A percentile compares a stretch with the other conserved stretches of the same genome.
These are phyloP conservation scores for Candida tropicalis DNA, from an alignment of 1,139 yeast genomes.

Conservation along the genomic window DNA sequence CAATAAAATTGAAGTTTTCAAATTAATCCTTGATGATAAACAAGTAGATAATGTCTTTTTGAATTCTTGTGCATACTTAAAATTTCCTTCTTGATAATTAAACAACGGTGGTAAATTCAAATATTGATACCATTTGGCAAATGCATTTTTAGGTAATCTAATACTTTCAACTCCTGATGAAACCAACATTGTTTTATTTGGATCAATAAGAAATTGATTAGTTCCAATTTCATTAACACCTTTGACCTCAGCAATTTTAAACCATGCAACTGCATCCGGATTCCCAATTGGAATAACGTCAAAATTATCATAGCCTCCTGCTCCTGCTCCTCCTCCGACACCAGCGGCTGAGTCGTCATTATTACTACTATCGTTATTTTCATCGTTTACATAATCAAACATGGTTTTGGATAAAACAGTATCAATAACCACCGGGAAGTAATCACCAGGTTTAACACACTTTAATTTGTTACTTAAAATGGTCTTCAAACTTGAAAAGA, in stretches of 20 bases:
- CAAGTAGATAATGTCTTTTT: slow-evolving; percentile 53
- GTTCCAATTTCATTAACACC: slow-evolving; percentile 33
- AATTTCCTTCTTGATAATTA: slow-evolving; percentile 31
- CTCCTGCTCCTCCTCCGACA: neutral
- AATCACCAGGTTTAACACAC: slow-evolving; percentile 62
- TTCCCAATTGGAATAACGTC: slow-evolving; percentile 58
- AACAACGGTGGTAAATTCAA: slow-evolving; percentile 43
- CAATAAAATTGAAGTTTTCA: slow-evolving; percentile 67
- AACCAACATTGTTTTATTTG: slow-evolving; percentile 63
- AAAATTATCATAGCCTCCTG: slow-evolving; percentile 23
- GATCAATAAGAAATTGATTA: slow-evolving; percentile 62
- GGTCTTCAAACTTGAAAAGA: slow-evolving; percentile 62
- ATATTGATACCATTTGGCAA: slow-evolving; percentile 53
- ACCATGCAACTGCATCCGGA: slow-evolving; percentile 86
- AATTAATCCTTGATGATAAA: slow-evolving; percentile 34
- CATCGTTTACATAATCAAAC: slow-evolving; percentile 35
- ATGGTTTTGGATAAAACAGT: slow-evolving; percentile 65
- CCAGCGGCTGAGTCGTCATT: slow-evolving; percentile 26
- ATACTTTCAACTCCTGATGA: slow-evolving; percentile 62
- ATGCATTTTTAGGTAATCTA: slow-evolving; percentile 36
- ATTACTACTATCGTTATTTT: slow-evolving; percentile 19
- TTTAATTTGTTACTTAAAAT: slow-evolving; percentile 63
- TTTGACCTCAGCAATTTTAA: slow-evolving; percentile 52
- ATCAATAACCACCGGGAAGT: slow-evolving; percentile 79
- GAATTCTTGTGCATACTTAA: slow-evolving; percentile 56